Conservation (phyloP, 768 basidiomycete species). For the Brasilioporus rufonigricans region DNA sequence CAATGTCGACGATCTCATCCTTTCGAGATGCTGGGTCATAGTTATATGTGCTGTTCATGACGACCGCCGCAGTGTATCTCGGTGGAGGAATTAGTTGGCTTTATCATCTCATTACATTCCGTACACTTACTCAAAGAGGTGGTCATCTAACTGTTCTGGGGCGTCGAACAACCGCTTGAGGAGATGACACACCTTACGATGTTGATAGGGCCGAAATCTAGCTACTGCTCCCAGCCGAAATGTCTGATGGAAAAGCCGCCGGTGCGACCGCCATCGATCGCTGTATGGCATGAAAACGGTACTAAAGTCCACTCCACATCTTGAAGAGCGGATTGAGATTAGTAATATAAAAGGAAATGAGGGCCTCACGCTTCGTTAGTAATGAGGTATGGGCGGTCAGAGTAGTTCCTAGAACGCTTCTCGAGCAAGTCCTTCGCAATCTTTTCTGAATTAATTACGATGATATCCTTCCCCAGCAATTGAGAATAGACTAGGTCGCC, state of each 20-base stretch:
- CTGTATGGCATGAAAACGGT: not conserved
- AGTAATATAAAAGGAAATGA: not conserved
- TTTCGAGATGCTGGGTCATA: constrained; percentile 13
- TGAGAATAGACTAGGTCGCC: not conserved
- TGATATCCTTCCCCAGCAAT: not conserved
- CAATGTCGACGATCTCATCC: not conserved
- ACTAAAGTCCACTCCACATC: not conserved
- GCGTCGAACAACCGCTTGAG: constrained; percentile 32
- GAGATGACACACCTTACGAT: constrained; percentile 4
- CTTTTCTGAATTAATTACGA: not conserved
- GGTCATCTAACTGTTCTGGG: constrained; percentile 32
- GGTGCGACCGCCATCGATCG: not conserved
- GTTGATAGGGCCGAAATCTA: not conserved
- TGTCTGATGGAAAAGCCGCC: not conserved
- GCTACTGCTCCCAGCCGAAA: not conserved
- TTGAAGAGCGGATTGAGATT: not conserved
- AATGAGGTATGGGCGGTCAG: not conserved
- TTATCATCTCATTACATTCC: too few species aligned
- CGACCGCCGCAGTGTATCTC: constrained; percentile 15
- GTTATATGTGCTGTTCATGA: constrained; percentile 16
- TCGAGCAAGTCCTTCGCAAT: not conserved
- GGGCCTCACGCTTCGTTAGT: not conserved
- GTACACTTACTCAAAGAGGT: constrained; percentile 31
- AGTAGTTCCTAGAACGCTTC: not conserved
- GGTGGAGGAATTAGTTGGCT: not conserved